Evolutionary conservation across 1,139 yeast genomes (phyloP).

Genomic region (Geotrichum restrictum): DNA sequence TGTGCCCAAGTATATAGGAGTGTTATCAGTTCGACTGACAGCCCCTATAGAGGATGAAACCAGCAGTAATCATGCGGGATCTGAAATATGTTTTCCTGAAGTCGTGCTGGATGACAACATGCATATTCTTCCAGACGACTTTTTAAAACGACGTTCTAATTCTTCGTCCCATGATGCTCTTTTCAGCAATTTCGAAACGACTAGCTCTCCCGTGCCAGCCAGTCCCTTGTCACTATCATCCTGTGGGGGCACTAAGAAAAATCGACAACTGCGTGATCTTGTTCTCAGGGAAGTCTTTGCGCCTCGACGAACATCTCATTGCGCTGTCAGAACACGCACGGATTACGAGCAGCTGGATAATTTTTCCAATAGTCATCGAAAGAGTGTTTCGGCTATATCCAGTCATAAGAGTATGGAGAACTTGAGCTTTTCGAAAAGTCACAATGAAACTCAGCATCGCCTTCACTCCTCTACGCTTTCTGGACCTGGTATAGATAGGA

Average conservation of each 20-base stretch:
- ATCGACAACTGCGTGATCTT: slow-evolving; percentile 59
- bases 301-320: slow-evolving; percentile 35
- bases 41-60: slow-evolving; percentile 32
- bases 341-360: slow-evolving; percentile 1
- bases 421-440: neutral
- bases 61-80: neutral
- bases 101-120: slow-evolving; percentile 83
- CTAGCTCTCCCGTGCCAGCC: slow-evolving; percentile 14
- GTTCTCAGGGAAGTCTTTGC: slow-evolving; percentile 70
- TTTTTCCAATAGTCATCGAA: too few species aligned
- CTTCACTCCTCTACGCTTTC: slow-evolving; percentile 8
- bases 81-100: slow-evolving; percentile 55
- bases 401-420: slow-evolving; percentile 19
- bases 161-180: slow-evolving; percentile 38
- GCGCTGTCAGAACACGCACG: slow-evolving; percentile 1
- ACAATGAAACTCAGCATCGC: slow-evolving; percentile 7
- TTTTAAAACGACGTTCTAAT: slow-evolving; percentile 55
- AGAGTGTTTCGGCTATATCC: neutral
- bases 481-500: too few species aligned
- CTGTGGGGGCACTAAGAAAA: slow-evolving; percentile 62
- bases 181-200: neutral
- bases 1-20: slow-evolving; percentile 94
- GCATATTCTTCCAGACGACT: slow-evolving; percentile 79
- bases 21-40: slow-evolving; percentile 79
- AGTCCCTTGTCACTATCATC: slow-evolving; percentile 25